Evolutionary conservation across 129 eudicot species (phyloP), one percentile per base, ranked within the genome.

Genomic region (Lonicera japonica): DNA sequence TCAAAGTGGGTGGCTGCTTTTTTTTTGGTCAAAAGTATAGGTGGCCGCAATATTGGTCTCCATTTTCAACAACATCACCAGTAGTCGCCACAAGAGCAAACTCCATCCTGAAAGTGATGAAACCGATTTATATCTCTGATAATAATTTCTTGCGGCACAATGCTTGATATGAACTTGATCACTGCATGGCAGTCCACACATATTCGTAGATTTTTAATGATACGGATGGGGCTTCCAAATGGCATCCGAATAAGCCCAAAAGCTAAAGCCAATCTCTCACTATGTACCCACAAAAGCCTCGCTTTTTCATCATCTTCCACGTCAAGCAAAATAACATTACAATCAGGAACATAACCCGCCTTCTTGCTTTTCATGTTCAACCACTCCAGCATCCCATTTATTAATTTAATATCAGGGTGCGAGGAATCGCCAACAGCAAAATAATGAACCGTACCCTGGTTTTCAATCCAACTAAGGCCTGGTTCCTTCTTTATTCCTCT

Each of bases 1-100:
- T n/a, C n/a, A n/a, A n/a, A n/a, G n/a, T n/a, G n/a, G n/a, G n/a
- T n/a, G n/a, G n/a, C n/a, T n/a, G n/a, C n/a, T n/a, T n/a, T n/a
- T n/a, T n/a, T n/a, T n/a, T n/a, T n/a, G n/a, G n/a, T n/a, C n/a
- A n/a, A n/a, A n/a, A n/a, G n/a, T n/a, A n/a, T n/a, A n/a, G n/a
- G n/a, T n/a, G n/a, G n/a, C n/a, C n/a, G n/a, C n/a, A n/a, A n/a
- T n/a, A n/a, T n/a, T n/a, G n/a, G n/a, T n/a, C n/a, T n/a, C n/a
- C n/a, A n/a, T n/a, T n/a, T n/a, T n/a, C n/a, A n/a, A n/a, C n/a
- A n/a, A n/a, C n/a, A n/a, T 71, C 73, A 88, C 96, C 94, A 88
- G 68, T 81, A 88, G 76, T 88, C 94, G 8, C 87, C 80, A 82
- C 92, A 88, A 24, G 96, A 88, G 71, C 96, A n/a, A n/a, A n/a